Base-by-base conservation (phyloP, 495 filamentous ascomycete species). In the Stereocaulon alpinum region DNA sequence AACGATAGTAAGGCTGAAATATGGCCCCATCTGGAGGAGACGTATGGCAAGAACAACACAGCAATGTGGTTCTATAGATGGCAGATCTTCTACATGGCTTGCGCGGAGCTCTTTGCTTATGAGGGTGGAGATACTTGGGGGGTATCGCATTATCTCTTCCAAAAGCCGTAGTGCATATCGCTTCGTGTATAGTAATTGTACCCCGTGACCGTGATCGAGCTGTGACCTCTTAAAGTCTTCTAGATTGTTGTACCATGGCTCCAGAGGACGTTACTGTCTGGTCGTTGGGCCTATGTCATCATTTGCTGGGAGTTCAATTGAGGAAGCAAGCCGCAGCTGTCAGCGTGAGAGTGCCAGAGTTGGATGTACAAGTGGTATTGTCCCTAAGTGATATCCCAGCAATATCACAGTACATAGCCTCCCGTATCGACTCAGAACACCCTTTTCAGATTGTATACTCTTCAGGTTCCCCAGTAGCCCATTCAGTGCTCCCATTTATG, bases 401-500 rank as follows among this genome's bases (percentile, higher is more conserved):
- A 37, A 12, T 12, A 37, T 37, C 9, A 10, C 34, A 6, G 12
- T 37, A 37, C 7, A 37, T 10, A 37, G 4, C 12, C 34, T 37
- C 12, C 7, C 12, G 48, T 4, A 20, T 18, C 10, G 32, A 60
- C n/a, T 29, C 59, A 32, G 4, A 40, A 48, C 24, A 15, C 48
- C n/a, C 22, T 17, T 32, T n/a, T 37, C n/a, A 7, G 15, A 53
- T 2, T 34, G 18, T 18, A 15, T 5, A 22, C 18, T 15, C 0
- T 70, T 83, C 82, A 12, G n/a, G 34, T 34, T 48, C 32, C 14
- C 70, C 34, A 37, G 12, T 37, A 10, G 34, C 5, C 7, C 9
- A 2, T 37, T 84, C 82, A 98, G 77, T 99, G 94, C 65, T 99
- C 93, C 94, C 94, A 99, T 55, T 93, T 94, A 70, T 97, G 94